Base-by-base conservation (phyloP, 805 yeast genomes). In the Cyberlindnera misumaiensis region DNA sequence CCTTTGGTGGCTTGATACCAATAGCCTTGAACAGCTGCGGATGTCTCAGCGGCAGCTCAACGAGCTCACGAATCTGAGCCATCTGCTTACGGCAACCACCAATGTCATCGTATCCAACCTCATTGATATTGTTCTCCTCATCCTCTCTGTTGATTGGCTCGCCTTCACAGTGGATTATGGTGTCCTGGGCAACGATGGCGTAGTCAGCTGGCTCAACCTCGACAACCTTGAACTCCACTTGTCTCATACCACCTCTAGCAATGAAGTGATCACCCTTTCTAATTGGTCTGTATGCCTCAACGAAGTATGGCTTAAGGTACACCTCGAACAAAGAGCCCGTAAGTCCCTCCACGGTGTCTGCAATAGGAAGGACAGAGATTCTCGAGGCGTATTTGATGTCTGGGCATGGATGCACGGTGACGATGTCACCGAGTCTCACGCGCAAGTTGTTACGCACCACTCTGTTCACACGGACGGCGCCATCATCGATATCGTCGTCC, bases 11-110 rank as follows among this genome's bases (percentile, higher is more conserved):
- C 64, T 93, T 93, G 62, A 93, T 93, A 76, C 98, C 98, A 58
- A 93, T 90, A 28, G 94, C 80, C 70, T 93, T 93, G 75, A 93
- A 93, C 55, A 93, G 75, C 67, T 93, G 97, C 37, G 98, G 98
- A 64, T 93, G 98, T 70, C 98, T 84, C 56, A 93, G 75, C 18
- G 98, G 98, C 64, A 93, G 75, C 70, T 93, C 98, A 46, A 93
- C 98, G 71, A 93, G 75, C 70, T 93, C 98, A 70, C 98, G 82
- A 59, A 93, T 90, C 69, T 93, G 98, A 32, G 98, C 98, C 95
- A 93, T 89, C 69, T 93, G 98, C 68, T 90, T 93, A 68, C 96
- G 84, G 68, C 96, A 88, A 38, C 98, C 98, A 64, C 98, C 98
- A 62, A 93, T 90, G 56, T 93, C 98, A 63, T 93, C 98, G 63